Evolutionary conservation across 73 alveolate genomes (phyloP), one percentile per base, ranked within the genome.

Genomic region (Paramecium bursaria): DNA sequence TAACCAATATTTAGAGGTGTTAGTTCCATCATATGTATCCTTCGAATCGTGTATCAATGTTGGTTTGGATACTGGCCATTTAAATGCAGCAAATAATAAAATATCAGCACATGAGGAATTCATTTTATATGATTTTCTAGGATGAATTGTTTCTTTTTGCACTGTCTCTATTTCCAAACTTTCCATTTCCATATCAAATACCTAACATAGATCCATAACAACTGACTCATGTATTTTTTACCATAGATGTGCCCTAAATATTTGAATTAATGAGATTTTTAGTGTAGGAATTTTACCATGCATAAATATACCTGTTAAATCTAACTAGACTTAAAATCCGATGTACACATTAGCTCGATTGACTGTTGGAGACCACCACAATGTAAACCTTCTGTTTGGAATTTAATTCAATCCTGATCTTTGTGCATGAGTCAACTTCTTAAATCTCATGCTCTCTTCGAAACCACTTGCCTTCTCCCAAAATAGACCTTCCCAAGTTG

Each of bases 321-420:
- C 99, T 50, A 98, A 86, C 90, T 98, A 98, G 39, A 98, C 99
- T 91, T 98, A 97, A 94, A 98, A 98, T 51, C 99, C 99, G 17
- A 98, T 98, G 86, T 98, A 98, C 27, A 98, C 99, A 96, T 98
- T 98, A 87, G 99, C 99, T 75, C 99, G 94, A 92, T 98, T 98
- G 75, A 98, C 96, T 17, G 99, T 98, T 2, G 99, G 99, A 5
- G 99, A 92, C 99, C 99, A 98, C 99, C 99, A 98, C 25, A 98
- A 95, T 51, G 99, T 98, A 91, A 98, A 98, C 90, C 99, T 94
- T 90, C 99, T 94, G 76, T 98, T 98, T 5, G 99, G 99, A 73
- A 98, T 98, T 90, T 98, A 97, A 87, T 98, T 98, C 54, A 94
- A 91, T 22, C 99, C 99, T 47, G 99, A 92, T 54, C 99, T 93